Base-by-base conservation (phyloP, 2,329 filamentous ascomycete species). In the Diaporthe sp. region DNA sequence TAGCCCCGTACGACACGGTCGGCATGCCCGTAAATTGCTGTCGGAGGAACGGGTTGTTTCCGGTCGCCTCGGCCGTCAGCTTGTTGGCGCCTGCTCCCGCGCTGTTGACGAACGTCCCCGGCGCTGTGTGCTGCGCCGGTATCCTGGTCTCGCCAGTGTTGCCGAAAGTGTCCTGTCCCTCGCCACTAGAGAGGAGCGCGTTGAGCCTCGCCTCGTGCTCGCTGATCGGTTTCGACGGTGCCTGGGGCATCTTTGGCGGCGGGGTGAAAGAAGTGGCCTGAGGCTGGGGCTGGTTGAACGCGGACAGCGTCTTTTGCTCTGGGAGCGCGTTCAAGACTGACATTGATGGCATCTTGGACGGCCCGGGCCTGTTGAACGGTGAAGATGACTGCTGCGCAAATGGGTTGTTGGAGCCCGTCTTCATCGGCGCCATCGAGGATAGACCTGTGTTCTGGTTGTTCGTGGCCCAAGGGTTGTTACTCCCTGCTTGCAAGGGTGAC, bases 71-170 rank as follows among this genome's bases (percentile, higher is more conserved):
- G 72, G 88, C 82, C 76, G 87, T 94, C 58, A 98, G 85, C 75
- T 91, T 90, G 79, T 92, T 91, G 74, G 94, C 86, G n/a, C 95
- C 94, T 51, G 93, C 89, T 68, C 97, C 97, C 9, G 97, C 95
- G 76, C 95, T 98, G 86, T 99, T 99, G 86, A 99, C 93, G 83
- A 98, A 99, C 0, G 94, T 97, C 37, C 96, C 97, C 0, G 97
- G 97, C 1, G 97, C 95, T 0, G 97, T 99, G 84, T 99, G 97
- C 83, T 99, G 97, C 2, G 97, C 93, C 1, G 97, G 97, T 78
- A 99, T 98, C 84, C 97, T 95, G 62, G 98, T 89, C 78, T 98
- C 95, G 79, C 97, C 97, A n/a, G 95, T 95, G 83, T 99, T 99
- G 78, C 97, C 97, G 83, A 97, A 99, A 0, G 97, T 99, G 82